Evolutionary conservation across 495 filamentous ascomycete genomes (phyloP), one percentile per base, ranked within the genome.

Genomic region (Lophium mytilinum): DNA sequence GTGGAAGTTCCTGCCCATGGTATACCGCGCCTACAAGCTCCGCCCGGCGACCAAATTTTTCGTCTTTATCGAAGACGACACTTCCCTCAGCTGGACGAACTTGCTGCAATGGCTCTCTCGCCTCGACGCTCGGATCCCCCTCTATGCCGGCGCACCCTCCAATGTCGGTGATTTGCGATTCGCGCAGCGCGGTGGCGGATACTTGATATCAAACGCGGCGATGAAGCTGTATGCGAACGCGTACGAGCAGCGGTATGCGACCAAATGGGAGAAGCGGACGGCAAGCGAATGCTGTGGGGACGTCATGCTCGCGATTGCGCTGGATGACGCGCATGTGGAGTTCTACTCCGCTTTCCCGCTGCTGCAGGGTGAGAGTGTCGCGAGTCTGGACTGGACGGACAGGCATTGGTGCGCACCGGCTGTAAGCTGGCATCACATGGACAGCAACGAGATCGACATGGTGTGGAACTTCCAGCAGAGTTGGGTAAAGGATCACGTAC

Each of bases 31-130:
- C 1, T 71, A 76, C 42, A 58, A 58, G 9, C 53, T 61, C 51
- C 51, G 73, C 36, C 75, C 76, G 14, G 66, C 76, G 45, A 77
- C 78, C 17, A 78, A 84, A 55, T 88, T 83, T 81, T 88, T 82
- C 62, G 63, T 87, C 46, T 85, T 87, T 63, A 80, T 86, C 68
- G 84, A 87, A 52, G 83, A 83, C 8, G 84, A 87, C 67, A 84
- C 83, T 4, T 84, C 83, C 61, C 70, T 84, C 49, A 75, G 83
- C 9, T 86, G 82, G 82, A 69, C 77, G 19, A 86, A 80, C 43
- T 60, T 85, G 42, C 68, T 82, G 34, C 66, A 70, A 24, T 87
- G 82, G 82, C 67, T 85, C 35, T 64, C 66, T 36, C 66, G 67
- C 37, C 72, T 84, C 56, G 74, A 83, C 51, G 66, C 76, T 15